Percentiles rank a stretch among this genome's conserved stretches.
phyloP scores from a whole-genome alignment of 2,329 filamentous ascomycete species.

The Hortaea sp. region DNA sequence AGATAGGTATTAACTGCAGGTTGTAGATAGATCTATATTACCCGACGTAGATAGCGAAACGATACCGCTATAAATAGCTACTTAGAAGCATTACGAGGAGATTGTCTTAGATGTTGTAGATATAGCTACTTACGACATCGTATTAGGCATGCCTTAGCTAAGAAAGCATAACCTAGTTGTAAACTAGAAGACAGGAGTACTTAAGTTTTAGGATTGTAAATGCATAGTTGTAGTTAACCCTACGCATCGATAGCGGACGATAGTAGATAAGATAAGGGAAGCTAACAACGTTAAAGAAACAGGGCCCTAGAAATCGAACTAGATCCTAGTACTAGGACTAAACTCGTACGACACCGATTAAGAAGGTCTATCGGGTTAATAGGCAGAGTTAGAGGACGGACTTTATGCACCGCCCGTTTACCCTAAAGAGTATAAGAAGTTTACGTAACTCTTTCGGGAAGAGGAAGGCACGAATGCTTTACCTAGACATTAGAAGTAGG shows the following conservation, averaged over 20 bases:
- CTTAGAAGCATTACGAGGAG: slow-evolving; percentile 5
- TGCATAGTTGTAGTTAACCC: no score
- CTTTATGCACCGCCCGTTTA: background rate
- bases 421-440: slow-evolving; percentile 1
- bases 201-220: no score
- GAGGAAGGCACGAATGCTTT: slow-evolving; percentile 7
- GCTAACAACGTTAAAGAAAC: background rate
- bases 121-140: slow-evolving; percentile 7
- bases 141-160: background rate
- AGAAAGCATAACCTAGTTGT: no score
- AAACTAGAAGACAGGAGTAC: no score
- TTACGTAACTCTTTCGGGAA: slow-evolving; percentile 2
- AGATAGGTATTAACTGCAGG: slow-evolving; percentile 5
- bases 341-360: background rate
- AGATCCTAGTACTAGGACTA: background rate
- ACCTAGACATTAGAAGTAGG: slow-evolving; percentile 7
- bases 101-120: slow-evolving; percentile 6
- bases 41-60: slow-evolving; percentile 5
- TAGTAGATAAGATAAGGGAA: background rate
- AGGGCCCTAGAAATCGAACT: slow-evolving; percentile 1
- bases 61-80: slow-evolving; percentile 3
- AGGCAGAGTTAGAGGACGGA: slow-evolving; percentile 4
- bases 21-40: slow-evolving; percentile 6
- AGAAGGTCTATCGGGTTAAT: slow-evolving; percentile 6
- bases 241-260: background rate